Conservation (phyloP, 192 early-diverging fungal species). For the Backusella tuberculispora region DNA sequence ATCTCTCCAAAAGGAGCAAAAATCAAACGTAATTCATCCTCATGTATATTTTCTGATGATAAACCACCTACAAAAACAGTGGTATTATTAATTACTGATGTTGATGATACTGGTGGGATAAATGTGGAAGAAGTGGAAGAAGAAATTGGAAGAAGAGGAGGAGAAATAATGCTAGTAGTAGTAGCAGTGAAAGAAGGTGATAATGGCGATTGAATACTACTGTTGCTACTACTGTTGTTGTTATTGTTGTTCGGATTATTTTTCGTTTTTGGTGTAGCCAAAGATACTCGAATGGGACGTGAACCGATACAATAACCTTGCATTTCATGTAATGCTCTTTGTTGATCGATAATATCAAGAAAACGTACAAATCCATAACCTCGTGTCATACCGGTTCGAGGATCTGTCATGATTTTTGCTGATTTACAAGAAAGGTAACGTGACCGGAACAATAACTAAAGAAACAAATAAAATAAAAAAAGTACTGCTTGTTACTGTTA, state of each 20-base stretch:
- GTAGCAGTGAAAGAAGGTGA: slow-evolving; percentile 55
- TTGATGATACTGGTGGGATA: slow-evolving; percentile 60
- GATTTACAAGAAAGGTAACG: slow-evolving; percentile 85
- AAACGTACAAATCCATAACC: slow-evolving; percentile 98
- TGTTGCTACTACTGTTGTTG: slow-evolving; percentile 25
- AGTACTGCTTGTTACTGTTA: background rate
- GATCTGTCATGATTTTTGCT: slow-evolving; percentile 94
- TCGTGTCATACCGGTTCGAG: slow-evolving; percentile 76
- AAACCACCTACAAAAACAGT: slow-evolving; percentile 99
- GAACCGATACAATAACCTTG: slow-evolving; percentile 80
- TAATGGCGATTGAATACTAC: slow-evolving; percentile 51
- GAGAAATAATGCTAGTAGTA: slow-evolving; percentile 59
- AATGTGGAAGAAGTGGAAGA: background rate
- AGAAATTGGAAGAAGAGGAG: background rate
- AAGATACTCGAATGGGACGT: slow-evolving; percentile 87
- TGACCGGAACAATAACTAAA: slow-evolving; percentile 78
- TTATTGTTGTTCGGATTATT: background rate
- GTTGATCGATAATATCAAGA: slow-evolving; percentile 83
- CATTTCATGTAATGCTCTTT: slow-evolving; percentile 91
- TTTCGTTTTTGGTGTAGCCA: slow-evolving; percentile 78
- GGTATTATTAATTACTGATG: slow-evolving; percentile 64
- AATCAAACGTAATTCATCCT: slow-evolving; percentile 83
- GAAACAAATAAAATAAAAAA: slow-evolving; percentile 17
- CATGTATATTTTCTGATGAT: slow-evolving; percentile 63
- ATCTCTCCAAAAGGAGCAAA: slow-evolving; percentile 93